A percentile compares a stretch with the other conserved stretches of the same genome.
phyloP scores from a whole-genome alignment of 2,329 filamentous ascomycete species.

The Fusarium bulbicola region DNA sequence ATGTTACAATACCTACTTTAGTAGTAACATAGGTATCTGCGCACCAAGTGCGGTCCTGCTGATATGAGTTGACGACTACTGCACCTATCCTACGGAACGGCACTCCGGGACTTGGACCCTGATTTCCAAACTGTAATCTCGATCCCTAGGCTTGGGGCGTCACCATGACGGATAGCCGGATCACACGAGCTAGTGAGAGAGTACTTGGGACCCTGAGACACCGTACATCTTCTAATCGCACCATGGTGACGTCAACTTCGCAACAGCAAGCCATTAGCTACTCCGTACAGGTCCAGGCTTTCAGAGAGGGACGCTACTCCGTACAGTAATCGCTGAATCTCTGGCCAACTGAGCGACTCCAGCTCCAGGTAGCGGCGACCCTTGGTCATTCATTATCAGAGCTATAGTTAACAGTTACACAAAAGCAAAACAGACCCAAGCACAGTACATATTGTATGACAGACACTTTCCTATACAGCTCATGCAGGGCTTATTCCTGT shows the following conservation, averaged over 20 bases:
- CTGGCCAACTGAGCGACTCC: neutral
- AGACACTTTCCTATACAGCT: constrained; percentile 16
- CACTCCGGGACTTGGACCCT: constrained; percentile 42
- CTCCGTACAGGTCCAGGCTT: constrained; percentile 19
- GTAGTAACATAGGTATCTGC: neutral
- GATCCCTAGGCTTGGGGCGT: constrained; percentile 39
- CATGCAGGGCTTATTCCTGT: constrained; percentile 33
- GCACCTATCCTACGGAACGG: constrained; percentile 24
- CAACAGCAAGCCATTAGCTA: constrained; percentile 21
- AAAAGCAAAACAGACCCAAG: neutral
- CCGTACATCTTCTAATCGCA: constrained; percentile 29
- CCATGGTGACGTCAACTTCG: constrained; percentile 43
- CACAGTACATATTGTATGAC: constrained; percentile 5
- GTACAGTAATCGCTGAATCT: neutral
- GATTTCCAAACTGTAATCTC: constrained; percentile 45
- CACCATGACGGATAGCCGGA: constrained; percentile 40
- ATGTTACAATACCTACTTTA: neutral
- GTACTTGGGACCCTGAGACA: constrained; percentile 33
- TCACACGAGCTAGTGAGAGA: constrained; percentile 15
- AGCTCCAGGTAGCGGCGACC: constrained; percentile 11
- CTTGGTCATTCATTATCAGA: neutral
- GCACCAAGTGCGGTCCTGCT: neutral
- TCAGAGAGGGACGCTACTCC: neutral
- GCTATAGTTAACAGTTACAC: constrained; percentile 2
- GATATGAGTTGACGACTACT: constrained; percentile 10